Evolutionary conservation across 495 filamentous ascomycete genomes (phyloP), one percentile per base, ranked within the genome.

Genomic region (Penicillium verhagenii): DNA sequence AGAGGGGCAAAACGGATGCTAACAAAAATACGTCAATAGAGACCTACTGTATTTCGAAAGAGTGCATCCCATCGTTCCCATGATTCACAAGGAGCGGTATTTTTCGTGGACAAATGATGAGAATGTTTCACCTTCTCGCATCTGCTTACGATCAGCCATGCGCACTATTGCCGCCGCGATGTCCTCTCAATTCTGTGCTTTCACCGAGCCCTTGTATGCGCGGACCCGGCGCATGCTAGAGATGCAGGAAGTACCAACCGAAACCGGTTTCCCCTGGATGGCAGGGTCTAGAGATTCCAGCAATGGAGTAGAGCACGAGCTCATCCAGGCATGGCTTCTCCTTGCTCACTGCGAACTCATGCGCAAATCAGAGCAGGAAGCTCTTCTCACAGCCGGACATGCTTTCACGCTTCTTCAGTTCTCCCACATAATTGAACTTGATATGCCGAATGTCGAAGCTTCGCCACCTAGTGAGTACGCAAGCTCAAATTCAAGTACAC

Each of bases 31-130:
- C 13, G 21, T 3, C 5, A 31, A 39, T 47, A 79, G 73, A 40
- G 80, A 84, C 42, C 77, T 82, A 59, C 60, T 84, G 19, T 85
- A 83, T 48, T 83, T 85, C 53, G 82, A 85, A 40, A 72, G 81
- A 25, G 78, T 83, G 4, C 80, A 85, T 33, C 71, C 78, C 10
- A 74, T 77, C 21, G 66, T 76, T 2, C 82, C 82, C 2, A 79
- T 85, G 11, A 62, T 85, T 6, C 77, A 83, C 53, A 72, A 79
- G 50, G 57, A 65, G 48, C 62, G 68, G n/a, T 76, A 76, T 47
- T 67, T 72, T n/a, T 47, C 63, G n/a, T 75, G 71, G 73, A 58
- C 18, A 59, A 61, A 49, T 61, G 70, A 45, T 61, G 65, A 31
- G 61, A 69, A 3, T 56, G 68, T 23, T 66, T 69, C 29, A 51